phyloP scores from a whole-genome alignment of 371 early-diverging fungal genomes.

The Lichtheimia ramosa region DNA sequence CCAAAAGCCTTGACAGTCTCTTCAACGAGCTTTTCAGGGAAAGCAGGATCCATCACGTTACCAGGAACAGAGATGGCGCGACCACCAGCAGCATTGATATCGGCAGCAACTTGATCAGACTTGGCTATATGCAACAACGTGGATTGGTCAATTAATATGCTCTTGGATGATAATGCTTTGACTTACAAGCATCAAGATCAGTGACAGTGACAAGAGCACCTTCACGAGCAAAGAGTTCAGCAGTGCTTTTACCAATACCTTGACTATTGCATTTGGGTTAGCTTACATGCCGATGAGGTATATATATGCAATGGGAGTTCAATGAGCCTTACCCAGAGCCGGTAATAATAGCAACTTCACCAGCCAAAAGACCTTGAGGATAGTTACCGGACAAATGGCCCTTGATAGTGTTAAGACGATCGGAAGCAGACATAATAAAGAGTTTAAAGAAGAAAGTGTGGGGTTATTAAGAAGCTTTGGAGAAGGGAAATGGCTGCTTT shows the following conservation, averaged over 20 bases:
- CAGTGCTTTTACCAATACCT: conserved; percentile 80
- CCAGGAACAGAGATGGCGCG: conserved; percentile 64
- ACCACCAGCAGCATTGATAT: conserved; percentile 58
- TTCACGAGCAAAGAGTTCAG: conserved; percentile 77
- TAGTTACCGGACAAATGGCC: conserved; percentile 51
- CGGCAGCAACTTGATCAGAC: conserved; percentile 60
- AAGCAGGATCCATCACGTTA: conserved; percentile 53
- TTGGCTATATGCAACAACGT: conserved; percentile 31
- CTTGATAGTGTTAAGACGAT: conserved; percentile 49
- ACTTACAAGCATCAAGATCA: conserved; percentile 59
- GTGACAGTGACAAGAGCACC: conserved; percentile 74
- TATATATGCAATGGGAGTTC: not conserved
- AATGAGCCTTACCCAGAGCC: conserved; percentile 67
- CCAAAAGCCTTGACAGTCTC: conserved; percentile 63
- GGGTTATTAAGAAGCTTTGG: not conserved
- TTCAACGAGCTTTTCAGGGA: conserved; percentile 61
- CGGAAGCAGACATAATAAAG: conserved; percentile 45
- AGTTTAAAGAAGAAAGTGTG: conserved; percentile 9
- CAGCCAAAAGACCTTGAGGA: conserved; percentile 66
- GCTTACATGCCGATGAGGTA: not conserved
- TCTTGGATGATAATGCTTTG: too few relatives aligned
- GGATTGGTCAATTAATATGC: not conserved
- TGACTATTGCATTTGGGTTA: conserved; percentile 44
- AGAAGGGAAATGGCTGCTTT: not conserved
- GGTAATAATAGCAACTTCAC: conserved; percentile 81